These are phyloP conservation scores for Hymenoscyphus salicellus DNA, from an alignment of 2,329 filamentous ascomycete species.

Conservation along the genomic window DNA sequence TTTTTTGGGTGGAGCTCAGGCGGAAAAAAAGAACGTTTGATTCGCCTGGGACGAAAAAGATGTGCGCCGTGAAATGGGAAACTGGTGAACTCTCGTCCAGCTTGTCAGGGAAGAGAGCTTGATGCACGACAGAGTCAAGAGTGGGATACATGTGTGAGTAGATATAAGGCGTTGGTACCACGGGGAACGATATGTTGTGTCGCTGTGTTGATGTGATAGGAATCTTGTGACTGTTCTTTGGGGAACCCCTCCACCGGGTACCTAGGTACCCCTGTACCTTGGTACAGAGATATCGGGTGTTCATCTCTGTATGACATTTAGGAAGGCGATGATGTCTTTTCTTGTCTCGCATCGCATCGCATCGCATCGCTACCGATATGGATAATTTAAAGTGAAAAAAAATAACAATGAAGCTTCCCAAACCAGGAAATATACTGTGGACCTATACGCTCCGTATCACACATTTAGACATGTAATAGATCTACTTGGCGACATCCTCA, in stretches of 20 bases:
- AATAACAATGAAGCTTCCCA: too few relatives aligned
- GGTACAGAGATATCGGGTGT: not conserved
- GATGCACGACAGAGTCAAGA: not conserved
- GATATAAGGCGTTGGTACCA: not conserved
- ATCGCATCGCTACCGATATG: too few relatives aligned
- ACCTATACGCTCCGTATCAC: not conserved
- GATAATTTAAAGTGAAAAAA: too few relatives aligned
- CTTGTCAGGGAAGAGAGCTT: not conserved
- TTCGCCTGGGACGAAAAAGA: too few relatives aligned
- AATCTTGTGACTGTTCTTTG: not conserved
- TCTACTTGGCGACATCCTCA: not conserved
- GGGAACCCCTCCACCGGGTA: not conserved
- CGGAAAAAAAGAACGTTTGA: too few relatives aligned
- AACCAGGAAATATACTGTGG: not conserved
- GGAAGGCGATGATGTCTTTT: too few relatives aligned
- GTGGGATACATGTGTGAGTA: not conserved
- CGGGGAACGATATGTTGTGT: too few relatives aligned
- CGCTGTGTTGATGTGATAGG: not conserved
- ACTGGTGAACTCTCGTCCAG: not conserved
- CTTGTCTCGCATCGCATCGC: not conserved
- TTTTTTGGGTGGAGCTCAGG: too few relatives aligned
- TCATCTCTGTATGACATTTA: not conserved
- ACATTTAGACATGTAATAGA: not conserved
- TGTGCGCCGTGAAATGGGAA: not conserved
- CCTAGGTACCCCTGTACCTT: not conserved